These are phyloP conservation scores for Carex arenaria DNA, from an alignment of 202 grass and related monocot species.

Conservation along the genomic window DNA sequence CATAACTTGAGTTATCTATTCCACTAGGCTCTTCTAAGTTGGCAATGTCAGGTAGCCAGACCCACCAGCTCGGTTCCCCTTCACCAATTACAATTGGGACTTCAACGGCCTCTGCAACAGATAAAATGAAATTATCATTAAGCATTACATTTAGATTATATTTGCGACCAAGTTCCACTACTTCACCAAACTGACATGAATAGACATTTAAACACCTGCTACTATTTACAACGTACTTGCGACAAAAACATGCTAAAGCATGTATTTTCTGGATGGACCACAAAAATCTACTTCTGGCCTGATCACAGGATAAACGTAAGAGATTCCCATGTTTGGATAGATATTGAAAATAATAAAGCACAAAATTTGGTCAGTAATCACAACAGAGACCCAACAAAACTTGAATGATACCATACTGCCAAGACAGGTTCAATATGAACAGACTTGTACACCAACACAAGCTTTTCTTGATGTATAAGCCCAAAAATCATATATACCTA, in stretches of 20 bases:
- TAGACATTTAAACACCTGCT: neutral
- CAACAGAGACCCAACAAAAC: neutral
- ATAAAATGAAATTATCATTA: constrained; percentile 9
- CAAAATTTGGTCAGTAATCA: neutral
- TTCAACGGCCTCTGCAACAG: constrained; percentile 41
- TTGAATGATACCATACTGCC: neutral
- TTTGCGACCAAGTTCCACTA: neutral
- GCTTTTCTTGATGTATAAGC: neutral
- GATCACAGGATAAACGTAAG: neutral
- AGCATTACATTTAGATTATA: constrained; percentile 9
- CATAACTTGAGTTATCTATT: constrained; percentile 94
- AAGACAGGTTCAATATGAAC: neutral
- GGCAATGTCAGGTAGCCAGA: constrained; percentile 49
- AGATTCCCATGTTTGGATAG: neutral
- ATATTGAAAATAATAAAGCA: neutral
- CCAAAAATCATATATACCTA: neutral
- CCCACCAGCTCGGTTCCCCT: constrained; percentile 67
- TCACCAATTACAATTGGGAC: constrained; percentile 42
- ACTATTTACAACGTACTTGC: neutral
- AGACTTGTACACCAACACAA: neutral
- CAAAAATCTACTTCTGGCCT: neutral
- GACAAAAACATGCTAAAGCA: neutral
- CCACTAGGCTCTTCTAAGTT: constrained; percentile 76
- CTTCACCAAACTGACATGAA: neutral
- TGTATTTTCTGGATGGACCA: neutral